Evolutionary conservation across 2,329 filamentous ascomycete genomes (phyloP).

Genomic region (Neurospora crassa): DNA sequence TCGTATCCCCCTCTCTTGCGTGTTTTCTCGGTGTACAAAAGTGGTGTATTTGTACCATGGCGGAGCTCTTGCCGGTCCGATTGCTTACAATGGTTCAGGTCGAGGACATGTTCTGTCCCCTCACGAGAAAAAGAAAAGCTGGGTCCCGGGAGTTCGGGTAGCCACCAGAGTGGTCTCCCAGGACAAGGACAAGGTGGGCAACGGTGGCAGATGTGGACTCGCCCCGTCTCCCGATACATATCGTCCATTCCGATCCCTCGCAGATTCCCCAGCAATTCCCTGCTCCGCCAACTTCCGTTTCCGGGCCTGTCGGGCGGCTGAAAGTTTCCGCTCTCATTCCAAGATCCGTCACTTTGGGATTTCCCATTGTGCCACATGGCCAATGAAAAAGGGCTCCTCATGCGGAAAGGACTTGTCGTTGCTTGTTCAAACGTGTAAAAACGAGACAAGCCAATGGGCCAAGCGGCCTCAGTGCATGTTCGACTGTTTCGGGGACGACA

Average conservation of each 20-base stretch:
- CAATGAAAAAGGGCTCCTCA: neutral
- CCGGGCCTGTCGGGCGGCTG: neutral
- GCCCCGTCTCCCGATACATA: neutral
- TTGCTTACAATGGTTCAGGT: neutral
- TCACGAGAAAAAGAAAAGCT: neutral
- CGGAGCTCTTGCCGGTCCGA: neutral
- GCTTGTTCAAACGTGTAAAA: neutral
- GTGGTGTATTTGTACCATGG: neutral
- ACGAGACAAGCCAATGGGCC: neutral
- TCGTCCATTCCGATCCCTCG: neutral
- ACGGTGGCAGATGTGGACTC: neutral
- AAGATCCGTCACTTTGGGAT: neutral
- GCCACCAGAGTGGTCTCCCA: neutral
- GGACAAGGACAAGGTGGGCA: neutral
- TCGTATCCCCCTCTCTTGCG: neutral
- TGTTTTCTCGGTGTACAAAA: neutral
- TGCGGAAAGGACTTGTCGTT: neutral
- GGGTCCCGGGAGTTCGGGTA: neutral
- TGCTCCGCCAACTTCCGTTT: neutral
- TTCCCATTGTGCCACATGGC: neutral
- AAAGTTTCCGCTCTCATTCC: neutral
- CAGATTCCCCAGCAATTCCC: neutral
- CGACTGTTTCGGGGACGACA: neutral
- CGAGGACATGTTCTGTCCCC: neutral
- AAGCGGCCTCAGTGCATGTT: neutral